Evolutionary conservation across 352 stramenopile genomes (phyloP).

Genomic region (Phytopythium chamaehyphon): DNA sequence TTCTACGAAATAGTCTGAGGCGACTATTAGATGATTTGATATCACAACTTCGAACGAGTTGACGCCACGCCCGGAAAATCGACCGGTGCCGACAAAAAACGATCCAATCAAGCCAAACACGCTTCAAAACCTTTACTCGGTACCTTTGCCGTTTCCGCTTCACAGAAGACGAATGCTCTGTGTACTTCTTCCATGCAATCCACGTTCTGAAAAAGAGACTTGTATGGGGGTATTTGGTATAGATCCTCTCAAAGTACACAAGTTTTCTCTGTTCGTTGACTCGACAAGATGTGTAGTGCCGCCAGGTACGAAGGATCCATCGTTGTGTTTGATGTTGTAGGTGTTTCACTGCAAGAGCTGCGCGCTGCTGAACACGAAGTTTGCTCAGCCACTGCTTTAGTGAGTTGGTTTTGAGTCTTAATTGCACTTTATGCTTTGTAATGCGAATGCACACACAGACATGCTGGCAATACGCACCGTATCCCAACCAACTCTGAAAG

Average conservation of each 20-base stretch:
- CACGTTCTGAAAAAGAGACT: slow-evolving; percentile 23
- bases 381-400: slow-evolving; percentile 13
- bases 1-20: not conserved
- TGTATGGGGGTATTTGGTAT: slow-evolving; percentile 23
- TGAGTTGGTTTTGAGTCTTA: not conserved
- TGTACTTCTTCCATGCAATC: slow-evolving; percentile 21
- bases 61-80: slow-evolving; percentile 19
- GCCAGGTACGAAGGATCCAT: slow-evolving; percentile 14
- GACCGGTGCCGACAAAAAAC: slow-evolving; percentile 17
- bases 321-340: not conserved
- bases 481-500: too few species aligned
- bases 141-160: slow-evolving; percentile 8
- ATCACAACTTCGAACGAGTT: not conserved
- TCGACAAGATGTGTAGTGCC: slow-evolving; percentile 1
- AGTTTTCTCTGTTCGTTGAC: slow-evolving; percentile 28
- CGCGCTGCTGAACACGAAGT: slow-evolving; percentile 7
- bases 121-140: not conserved
- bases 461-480: too few species aligned
- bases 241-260: slow-evolving; percentile 29
- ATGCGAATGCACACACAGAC: too few species aligned
- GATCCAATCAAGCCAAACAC: slow-evolving; percentile 20
- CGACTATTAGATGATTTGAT: not conserved
- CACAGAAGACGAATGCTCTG: not conserved
- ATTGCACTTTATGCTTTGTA: too few species aligned
- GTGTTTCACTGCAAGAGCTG: not conserved